phyloP scores from a whole-genome alignment of 805 yeast species.

The Ogataea ganodermae region DNA sequence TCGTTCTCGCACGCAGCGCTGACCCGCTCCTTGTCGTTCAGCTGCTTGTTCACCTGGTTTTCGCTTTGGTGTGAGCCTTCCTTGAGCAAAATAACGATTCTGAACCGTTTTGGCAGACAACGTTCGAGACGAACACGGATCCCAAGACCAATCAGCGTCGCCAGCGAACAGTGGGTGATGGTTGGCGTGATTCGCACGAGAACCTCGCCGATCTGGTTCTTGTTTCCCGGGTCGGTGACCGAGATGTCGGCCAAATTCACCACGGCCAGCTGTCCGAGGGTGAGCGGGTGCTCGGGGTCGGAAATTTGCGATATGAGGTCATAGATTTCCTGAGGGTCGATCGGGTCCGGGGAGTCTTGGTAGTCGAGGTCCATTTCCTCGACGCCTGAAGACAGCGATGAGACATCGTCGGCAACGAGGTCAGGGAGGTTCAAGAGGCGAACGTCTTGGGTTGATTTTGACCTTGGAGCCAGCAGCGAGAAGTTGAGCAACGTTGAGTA shows the following conservation, averaged over 20 bases:
- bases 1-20: slow-evolving; percentile 99
- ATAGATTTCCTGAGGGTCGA: slow-evolving; percentile 88
- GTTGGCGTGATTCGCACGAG: slow-evolving; percentile 91
- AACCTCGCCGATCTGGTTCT: slow-evolving; percentile 66
- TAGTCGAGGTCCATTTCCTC: slow-evolving; percentile 12
- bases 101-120: slow-evolving; percentile 79
- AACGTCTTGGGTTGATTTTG: slow-evolving; percentile 3
- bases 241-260: slow-evolving; percentile 81
- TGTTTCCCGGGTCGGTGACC: slow-evolving; percentile 59
- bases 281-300: slow-evolving; percentile 97
- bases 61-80: slow-evolving; percentile 97
- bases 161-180: slow-evolving; percentile 94
- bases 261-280: slow-evolving; percentile 91
- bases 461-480: slow-evolving; percentile 28
- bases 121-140: slow-evolving; percentile 89
- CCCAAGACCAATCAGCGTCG: slow-evolving; percentile 93
- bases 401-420: slow-evolving; percentile 16
- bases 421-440: slow-evolving; percentile 11
- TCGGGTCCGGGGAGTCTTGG: slow-evolving; percentile 34
- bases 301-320: slow-evolving; percentile 84
- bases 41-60: slow-evolving; percentile 91
- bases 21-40: slow-evolving; percentile 95
- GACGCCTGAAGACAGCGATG: slow-evolving; percentile 7
- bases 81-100: slow-evolving; percentile 77
- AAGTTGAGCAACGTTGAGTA: slow-evolving; percentile 35